These are phyloP conservation scores for Neofusicoccum kwambonambiense DNA, from an alignment of 2,329 filamentous ascomycete genomes.

Conservation along the genomic window DNA sequence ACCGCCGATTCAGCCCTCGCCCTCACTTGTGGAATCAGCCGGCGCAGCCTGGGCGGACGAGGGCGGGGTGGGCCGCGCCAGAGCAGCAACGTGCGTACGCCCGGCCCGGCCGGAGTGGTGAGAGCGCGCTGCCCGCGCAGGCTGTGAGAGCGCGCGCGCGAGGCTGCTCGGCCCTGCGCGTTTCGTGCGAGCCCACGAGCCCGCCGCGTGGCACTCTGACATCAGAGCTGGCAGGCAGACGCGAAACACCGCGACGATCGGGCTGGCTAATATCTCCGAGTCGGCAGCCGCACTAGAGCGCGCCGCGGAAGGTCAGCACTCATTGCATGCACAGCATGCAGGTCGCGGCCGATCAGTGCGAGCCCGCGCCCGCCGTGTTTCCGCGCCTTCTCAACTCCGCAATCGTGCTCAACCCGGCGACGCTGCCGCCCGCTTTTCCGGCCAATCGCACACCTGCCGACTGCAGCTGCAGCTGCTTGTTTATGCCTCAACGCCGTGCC, in stretches of 20 bases:
- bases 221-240: background rate
- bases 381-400: background rate
- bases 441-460: background rate
- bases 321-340: background rate
- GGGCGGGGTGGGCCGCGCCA: background rate
- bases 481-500: background rate
- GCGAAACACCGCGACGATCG: background rate
- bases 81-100: background rate
- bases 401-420: background rate
- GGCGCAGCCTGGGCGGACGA: background rate
- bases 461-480: background rate
- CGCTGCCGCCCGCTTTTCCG: background rate
- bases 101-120: background rate
- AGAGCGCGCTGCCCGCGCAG: too few relatives aligned
- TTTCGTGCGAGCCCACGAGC: background rate
- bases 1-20: background rate
- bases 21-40: conserved; percentile 6
- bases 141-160: background rate
- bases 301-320: background rate
- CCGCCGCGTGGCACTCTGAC: conserved; percentile 9
- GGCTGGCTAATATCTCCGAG: background rate
- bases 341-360: conserved; percentile 1
- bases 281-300: background rate
- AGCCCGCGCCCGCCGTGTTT: background rate
- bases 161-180: background rate